Percentiles rank a stretch among this genome's conserved stretches.
Evolutionary conservation across 179 eudicot genomes (phyloP).

Genomic region (Heliamphora pulchella): DNA sequence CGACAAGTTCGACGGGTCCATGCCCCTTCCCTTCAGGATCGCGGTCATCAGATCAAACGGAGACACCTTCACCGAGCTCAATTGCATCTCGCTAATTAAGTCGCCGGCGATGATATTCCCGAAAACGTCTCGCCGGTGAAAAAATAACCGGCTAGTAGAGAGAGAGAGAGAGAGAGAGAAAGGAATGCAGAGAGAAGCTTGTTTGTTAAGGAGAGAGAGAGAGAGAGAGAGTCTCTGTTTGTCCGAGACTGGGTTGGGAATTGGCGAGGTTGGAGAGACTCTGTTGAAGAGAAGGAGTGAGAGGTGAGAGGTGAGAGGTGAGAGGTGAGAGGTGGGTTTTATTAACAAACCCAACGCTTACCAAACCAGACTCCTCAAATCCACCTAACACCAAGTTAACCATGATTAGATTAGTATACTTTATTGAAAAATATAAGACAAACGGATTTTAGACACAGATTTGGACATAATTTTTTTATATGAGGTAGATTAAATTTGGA

Average conservation of each 20-base stretch:
- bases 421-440: too few species aligned
- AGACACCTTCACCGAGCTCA: conserved; percentile 55
- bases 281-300: background rate
- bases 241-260: background rate
- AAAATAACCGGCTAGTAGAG: background rate
- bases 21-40: conserved; percentile 37
- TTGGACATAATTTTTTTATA: too few species aligned
- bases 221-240: conserved; percentile 2
- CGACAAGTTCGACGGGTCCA: conserved; percentile 48
- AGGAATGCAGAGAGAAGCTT: background rate
- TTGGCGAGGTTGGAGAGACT: conserved; percentile 18
- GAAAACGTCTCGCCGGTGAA: background rate
- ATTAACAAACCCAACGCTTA: conserved; percentile 11
- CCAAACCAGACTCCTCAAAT: conserved; percentile 12
- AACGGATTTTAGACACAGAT: too few species aligned
- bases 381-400: conserved; percentile 15
- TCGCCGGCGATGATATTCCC: conserved; percentile 13
- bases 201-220: background rate
- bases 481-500: too few species aligned
- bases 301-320: too few species aligned
- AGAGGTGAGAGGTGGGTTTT: background rate
- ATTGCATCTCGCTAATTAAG: conserved; percentile 38
- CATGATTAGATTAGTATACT: conserved; percentile 14
- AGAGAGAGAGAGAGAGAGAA: background rate
- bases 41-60: conserved; percentile 70